Evolutionary conservation across 2,329 filamentous ascomycete species (phyloP), one percentile per base, ranked within the genome.

Genomic region (Fusarium domesticum): DNA sequence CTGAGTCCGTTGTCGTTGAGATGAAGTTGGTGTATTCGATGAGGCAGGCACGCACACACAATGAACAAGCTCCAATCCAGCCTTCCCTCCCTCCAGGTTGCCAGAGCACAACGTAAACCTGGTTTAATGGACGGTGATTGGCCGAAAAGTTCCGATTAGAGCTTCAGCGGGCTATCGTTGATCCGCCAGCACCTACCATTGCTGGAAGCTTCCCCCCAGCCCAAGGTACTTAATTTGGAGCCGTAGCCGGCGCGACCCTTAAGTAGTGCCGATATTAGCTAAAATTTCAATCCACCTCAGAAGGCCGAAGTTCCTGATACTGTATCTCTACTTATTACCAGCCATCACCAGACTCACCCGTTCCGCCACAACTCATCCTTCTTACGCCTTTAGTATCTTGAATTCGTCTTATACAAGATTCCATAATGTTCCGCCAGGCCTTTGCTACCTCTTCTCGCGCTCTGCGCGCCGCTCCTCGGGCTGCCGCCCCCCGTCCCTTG

Each of bases 361-460:
- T 39, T 36, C 19, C 35, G 30, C 37, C 50, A 36, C 33, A 34
- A 33, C 18, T 36, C 37, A 41, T 33, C 30, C 36, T 37, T 28
- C 36, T 47, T 47, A 35, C 32, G 12, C 31, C 39, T 42, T 31
- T 8, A 12, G 10, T 12, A 28, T 28, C 23, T 28, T 28, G 8
- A 28, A 10, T 10, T 10, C 23, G n/a, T n/a, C 23, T 28, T 28
- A 11, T 28, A 28, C 30, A 18, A 47, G 36, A 20, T 39, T 18
- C 42, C 56, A 65, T 35, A 53, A 77, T 77, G 74, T 65, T 76
- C 51, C 71, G 72, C 58, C 71, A 75, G 60, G 65, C 67, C 42
- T 47, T 75, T 39, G 62, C 70, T 42, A 55, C 66, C 48, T 68
- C 73, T 30, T 70, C 72, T 45, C 66, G 72, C 61, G 69, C 70